These are phyloP conservation scores for Selaginella tamariscina DNA, from an alignment of 75 land plant genomes.

Conservation along the genomic window DNA sequence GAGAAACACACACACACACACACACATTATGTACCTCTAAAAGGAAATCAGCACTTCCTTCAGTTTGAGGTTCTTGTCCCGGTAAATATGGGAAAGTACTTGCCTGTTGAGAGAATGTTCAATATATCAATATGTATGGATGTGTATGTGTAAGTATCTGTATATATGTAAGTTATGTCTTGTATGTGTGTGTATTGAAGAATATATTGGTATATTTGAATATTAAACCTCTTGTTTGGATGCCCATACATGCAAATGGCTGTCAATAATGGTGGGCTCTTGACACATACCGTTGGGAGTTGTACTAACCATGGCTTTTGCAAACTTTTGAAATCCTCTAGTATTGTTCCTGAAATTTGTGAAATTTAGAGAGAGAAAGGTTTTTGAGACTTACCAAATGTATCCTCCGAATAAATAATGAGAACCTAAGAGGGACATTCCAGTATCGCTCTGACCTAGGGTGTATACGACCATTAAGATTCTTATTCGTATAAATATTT, in stretches of 20 bases:
- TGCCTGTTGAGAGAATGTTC: constrained; percentile 32
- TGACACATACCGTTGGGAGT: no score
- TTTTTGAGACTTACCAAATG: no score
- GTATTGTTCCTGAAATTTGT: no score
- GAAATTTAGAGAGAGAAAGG: no score
- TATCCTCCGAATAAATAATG: no score
- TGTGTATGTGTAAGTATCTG: neutral
- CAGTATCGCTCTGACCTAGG: no score
- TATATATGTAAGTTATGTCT: neutral
- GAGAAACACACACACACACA: no score
- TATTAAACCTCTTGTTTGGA: constrained; percentile 39
- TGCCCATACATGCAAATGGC: constrained; percentile 79
- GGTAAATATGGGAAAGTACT: constrained; percentile 67
- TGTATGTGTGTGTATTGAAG: neutral
- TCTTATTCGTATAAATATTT: no score
- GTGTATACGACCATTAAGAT: no score
- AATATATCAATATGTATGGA: neutral
- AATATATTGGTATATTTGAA: neutral
- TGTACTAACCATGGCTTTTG: no score
- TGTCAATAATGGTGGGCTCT: constrained; percentile 48
- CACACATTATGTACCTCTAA: constrained; percentile 48
- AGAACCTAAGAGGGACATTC: no score
- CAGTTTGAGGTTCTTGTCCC: constrained; percentile 67
- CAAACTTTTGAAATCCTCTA: no score
- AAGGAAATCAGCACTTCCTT: constrained; percentile 46